These are phyloP conservation scores for Leishmania braziliensis DNA, from an alignment of 208 protist species.

Conservation along the genomic window DNA sequence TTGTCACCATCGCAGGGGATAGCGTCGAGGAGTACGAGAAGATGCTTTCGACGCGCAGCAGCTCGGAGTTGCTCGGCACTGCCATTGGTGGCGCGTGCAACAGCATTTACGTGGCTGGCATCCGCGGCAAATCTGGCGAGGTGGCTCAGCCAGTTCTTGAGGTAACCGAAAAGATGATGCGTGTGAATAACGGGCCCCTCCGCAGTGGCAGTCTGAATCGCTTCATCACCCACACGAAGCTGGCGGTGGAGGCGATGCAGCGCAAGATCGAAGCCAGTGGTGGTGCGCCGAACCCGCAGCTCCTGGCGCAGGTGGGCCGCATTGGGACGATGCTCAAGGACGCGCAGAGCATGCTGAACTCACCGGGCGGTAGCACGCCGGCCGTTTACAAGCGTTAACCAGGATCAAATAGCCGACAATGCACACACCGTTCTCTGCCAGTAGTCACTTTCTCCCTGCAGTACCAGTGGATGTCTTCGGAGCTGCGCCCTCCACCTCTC, in stretches of 20 bases:
- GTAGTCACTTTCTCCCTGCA: neutral
- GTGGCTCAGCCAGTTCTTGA: conserved; percentile 29
- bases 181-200: conserved; percentile 36
- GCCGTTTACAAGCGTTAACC: conserved; percentile 45
- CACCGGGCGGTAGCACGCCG: conserved; percentile 38
- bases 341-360: conserved; percentile 42
- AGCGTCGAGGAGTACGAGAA: conserved; percentile 34
- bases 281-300: conserved; percentile 28
- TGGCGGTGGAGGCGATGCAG: conserved; percentile 38
- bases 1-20: conserved; percentile 38
- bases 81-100: conserved; percentile 58
- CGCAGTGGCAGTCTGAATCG: conserved; percentile 47
- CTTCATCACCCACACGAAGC: conserved; percentile 48
- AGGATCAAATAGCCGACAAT: neutral
- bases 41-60: conserved; percentile 24
- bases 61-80: conserved; percentile 43
- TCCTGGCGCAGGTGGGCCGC: conserved; percentile 25
- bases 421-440: neutral
- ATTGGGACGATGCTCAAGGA: conserved; percentile 55
- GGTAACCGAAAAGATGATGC: conserved; percentile 29
- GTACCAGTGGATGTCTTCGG: neutral
- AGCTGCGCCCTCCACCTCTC: neutral
- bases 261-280: conserved; percentile 21
- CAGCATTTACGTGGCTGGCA: conserved; percentile 46
- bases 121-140: conserved; percentile 30